Conservation (phyloP, 2,329 filamentous ascomycete genomes). For the Penicillium sclerotiorum region DNA sequence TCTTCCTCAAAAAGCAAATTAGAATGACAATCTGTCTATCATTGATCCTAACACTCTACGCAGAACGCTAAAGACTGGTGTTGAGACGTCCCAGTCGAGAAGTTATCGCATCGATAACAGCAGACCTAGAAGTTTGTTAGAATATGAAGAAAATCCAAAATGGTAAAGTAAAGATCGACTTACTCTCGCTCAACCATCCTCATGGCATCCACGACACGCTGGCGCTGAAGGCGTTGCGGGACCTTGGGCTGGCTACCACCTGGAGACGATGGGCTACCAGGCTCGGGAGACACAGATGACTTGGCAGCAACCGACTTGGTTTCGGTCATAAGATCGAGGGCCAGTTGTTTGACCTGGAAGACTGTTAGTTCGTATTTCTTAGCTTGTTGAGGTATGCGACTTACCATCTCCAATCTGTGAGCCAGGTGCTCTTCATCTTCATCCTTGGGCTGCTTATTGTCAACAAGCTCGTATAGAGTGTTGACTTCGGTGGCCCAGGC, state of each 20-base stretch:
- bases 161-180: conserved; percentile 17
- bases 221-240: conserved; percentile 47
- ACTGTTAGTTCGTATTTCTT: conserved; percentile 15
- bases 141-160: neutral
- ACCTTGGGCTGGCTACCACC: conserved; percentile 35
- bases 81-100: conserved; percentile 44
- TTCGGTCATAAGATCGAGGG: conserved; percentile 40
- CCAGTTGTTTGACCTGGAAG: conserved; percentile 44
- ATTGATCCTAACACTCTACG: too few species aligned
- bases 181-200: conserved; percentile 54
- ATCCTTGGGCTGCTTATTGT: conserved; percentile 24
- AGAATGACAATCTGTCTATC: too few species aligned
- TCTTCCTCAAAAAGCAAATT: too few species aligned
- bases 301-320: conserved; percentile 37
- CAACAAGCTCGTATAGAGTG: conserved; percentile 40
- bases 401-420: conserved; percentile 45
- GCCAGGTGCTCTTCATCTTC: conserved; percentile 31
- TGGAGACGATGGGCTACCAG: conserved; percentile 34
- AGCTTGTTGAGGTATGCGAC: conserved; percentile 1
- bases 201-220: conserved; percentile 52
- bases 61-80: conserved; percentile 32
- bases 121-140: conserved; percentile 33
- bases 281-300: conserved; percentile 28
- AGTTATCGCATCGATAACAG: conserved; percentile 48
- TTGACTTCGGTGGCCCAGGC: conserved; percentile 50